phyloP scores from a whole-genome alignment of 805 yeast species.

The Jamesozyma lodderae region DNA sequence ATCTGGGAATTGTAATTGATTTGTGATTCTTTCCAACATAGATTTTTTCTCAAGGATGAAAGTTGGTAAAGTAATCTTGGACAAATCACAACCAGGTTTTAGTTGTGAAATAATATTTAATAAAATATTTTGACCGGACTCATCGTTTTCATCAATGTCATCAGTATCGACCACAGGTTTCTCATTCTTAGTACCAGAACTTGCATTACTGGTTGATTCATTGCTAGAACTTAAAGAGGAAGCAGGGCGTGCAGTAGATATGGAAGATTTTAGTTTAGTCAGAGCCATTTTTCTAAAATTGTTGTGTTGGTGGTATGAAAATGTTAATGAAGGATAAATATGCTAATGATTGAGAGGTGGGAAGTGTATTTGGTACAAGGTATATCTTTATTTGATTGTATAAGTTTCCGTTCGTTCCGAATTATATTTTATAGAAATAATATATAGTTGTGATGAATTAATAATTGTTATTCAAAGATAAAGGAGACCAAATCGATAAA shows the following conservation, averaged over 20 bases:
- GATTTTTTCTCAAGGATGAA: constrained; percentile 91
- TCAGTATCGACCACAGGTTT: constrained; percentile 34
- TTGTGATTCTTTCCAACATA: constrained; percentile 92
- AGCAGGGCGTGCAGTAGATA: background rate
- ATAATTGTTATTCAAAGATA: too few species aligned
- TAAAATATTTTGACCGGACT: constrained; percentile 77
- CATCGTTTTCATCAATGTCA: constrained; percentile 88
- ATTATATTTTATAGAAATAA: too few species aligned
- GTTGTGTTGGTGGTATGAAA: too few species aligned
- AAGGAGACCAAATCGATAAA: too few species aligned
- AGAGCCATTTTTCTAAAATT: constrained; percentile 5
- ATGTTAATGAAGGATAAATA: too few species aligned
- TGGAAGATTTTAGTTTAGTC: constrained; percentile 1
- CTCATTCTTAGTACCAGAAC: constrained; percentile 1
- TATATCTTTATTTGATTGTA: too few species aligned
- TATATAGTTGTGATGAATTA: too few species aligned
- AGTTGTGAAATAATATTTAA: constrained; percentile 83
- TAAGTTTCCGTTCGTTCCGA: too few species aligned
- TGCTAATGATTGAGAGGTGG: too few species aligned
- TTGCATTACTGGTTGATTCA: background rate
- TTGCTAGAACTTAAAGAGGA: background rate
- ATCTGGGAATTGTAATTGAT: constrained; percentile 73
- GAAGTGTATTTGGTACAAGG: too few species aligned
- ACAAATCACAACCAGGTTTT: constrained; percentile 84
- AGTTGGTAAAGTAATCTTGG: constrained; percentile 89